These are phyloP conservation scores for Diplodia corticola DNA, from an alignment of 2,329 filamentous ascomycete species.

Conservation along the genomic window DNA sequence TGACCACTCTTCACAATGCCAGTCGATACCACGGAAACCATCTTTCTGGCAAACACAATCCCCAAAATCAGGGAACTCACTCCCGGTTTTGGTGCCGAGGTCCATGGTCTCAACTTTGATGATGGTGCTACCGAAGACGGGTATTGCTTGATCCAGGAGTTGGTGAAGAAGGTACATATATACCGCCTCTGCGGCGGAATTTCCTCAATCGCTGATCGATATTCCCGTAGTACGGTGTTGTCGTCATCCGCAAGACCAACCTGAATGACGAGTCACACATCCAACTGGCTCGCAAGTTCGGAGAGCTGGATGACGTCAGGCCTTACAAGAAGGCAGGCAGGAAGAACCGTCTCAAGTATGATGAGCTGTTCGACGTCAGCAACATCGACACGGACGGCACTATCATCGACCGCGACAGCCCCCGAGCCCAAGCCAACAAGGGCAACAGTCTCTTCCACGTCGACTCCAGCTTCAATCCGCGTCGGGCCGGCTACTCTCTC, in stretches of 20 bases:
- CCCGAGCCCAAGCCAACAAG: slow-evolving; percentile 44
- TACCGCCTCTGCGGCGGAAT: neutral
- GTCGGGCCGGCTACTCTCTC: slow-evolving; percentile 31
- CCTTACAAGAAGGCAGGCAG: slow-evolving; percentile 51
- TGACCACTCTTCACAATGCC: neutral
- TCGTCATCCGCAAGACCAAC: slow-evolving; percentile 53
- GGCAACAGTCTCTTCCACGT: slow-evolving; percentile 37
- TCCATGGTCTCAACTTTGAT: neutral
- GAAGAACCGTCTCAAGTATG: slow-evolving; percentile 48
- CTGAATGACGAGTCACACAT: slow-evolving; percentile 56
- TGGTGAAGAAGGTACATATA: neutral
- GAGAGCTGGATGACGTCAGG: slow-evolving; percentile 58
- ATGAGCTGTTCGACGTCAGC: slow-evolving; percentile 58
- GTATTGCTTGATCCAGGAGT: neutral
- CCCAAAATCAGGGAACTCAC: neutral
- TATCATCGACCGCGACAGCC: slow-evolving; percentile 43
- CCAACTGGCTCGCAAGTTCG: slow-evolving; percentile 53
- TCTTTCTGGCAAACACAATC: neutral
- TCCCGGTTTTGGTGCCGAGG: neutral
- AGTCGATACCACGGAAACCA: neutral
- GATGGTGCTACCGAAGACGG: neutral
- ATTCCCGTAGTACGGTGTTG: slow-evolving; percentile 58
- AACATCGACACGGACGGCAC: slow-evolving; percentile 55
- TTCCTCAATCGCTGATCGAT: too few relatives aligned
- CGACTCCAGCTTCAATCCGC: slow-evolving; percentile 35